Percentiles rank a stretch among this genome's conserved stretches.
phyloP scores from a whole-genome alignment of 768 basidiomycete species.

The Tylopilus intermedius region DNA sequence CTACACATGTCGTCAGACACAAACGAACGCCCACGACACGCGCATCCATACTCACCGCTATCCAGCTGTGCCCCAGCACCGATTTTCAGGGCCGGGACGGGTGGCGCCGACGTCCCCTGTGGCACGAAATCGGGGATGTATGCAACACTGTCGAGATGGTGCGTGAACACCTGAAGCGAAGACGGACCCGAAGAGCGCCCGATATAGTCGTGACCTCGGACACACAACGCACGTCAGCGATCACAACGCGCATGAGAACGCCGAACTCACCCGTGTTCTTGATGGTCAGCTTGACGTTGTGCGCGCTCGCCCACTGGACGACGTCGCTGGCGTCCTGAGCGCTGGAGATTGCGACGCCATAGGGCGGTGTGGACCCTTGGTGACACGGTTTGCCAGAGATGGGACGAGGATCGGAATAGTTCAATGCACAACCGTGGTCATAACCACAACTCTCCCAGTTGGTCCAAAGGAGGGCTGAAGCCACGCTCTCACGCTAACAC shows the following conservation, averaged over 20 bases:
- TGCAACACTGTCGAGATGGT: slow-evolving; percentile 4
- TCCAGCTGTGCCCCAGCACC: slow-evolving; percentile 13
- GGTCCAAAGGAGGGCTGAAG: slow-evolving; percentile 18
- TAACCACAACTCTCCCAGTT: slow-evolving; percentile 21
- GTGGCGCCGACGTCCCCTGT: slow-evolving; percentile 10
- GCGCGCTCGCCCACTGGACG: slow-evolving; percentile 14
- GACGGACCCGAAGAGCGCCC: slow-evolving; percentile 17
- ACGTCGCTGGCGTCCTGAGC: slow-evolving; percentile 17
- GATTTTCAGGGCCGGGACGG: slow-evolving; percentile 11
- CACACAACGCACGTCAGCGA: not conserved
- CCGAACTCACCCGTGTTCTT: slow-evolving; percentile 17
- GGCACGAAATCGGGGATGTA: slow-evolving; percentile 15
- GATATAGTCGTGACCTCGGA: slow-evolving; percentile 7
- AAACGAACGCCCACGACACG: not conserved
- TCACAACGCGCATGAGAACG: too few species aligned
- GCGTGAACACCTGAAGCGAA: slow-evolving; percentile 18
- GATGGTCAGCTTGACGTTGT: slow-evolving; percentile 15
- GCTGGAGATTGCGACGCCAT: slow-evolving; percentile 12
- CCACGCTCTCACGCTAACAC: slow-evolving; percentile 9
- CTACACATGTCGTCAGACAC: not conserved
- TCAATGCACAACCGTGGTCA: slow-evolving; percentile 12
- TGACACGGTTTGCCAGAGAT: slow-evolving; percentile 6
- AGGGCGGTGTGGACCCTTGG: slow-evolving; percentile 17
- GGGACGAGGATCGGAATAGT: slow-evolving; percentile 16
- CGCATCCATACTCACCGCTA: slow-evolving; percentile 2